phyloP scores from a whole-genome alignment of 441 rosid genomes.

The Adansonia gregorii region DNA sequence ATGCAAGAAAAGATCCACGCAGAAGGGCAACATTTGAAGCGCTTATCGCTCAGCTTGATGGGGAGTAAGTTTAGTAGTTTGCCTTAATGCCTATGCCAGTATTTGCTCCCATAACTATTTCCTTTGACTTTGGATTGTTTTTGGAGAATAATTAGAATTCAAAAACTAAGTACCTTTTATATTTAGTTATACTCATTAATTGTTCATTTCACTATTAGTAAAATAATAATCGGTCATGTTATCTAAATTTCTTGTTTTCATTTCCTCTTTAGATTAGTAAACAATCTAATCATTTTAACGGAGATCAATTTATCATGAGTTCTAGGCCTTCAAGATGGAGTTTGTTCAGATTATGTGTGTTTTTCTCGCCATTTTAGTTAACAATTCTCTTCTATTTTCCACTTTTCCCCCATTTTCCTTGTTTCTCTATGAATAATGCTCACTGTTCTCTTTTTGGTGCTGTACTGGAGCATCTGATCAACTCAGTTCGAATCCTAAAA shows the following conservation, averaged over 20 bases:
- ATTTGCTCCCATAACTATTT: slow-evolving; percentile 2
- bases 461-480: slow-evolving; percentile 2
- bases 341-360: slow-evolving; percentile 3
- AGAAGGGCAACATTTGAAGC: slow-evolving; percentile 91
- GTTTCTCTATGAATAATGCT: background rate
- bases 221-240: background rate
- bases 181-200: slow-evolving; percentile 2
- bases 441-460: slow-evolving; percentile 2
- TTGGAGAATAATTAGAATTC: slow-evolving; percentile 2
- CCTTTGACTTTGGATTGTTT: background rate
- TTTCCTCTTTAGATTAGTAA: slow-evolving; percentile 7
- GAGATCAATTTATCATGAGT: background rate
- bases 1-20: slow-evolving; percentile 84
- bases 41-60: slow-evolving; percentile 88
- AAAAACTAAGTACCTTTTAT: background rate
- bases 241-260: background rate
- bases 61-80: slow-evolving; percentile 73
- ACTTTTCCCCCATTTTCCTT: background rate
- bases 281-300: background rate
- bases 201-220: background rate
- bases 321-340: background rate
- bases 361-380: background rate
- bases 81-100: slow-evolving; percentile 4
- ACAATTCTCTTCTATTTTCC: background rate
- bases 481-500: slow-evolving; percentile 7